Conservation (phyloP, 2,329 filamentous ascomycete genomes). For the Lecanosticta acicola region DNA sequence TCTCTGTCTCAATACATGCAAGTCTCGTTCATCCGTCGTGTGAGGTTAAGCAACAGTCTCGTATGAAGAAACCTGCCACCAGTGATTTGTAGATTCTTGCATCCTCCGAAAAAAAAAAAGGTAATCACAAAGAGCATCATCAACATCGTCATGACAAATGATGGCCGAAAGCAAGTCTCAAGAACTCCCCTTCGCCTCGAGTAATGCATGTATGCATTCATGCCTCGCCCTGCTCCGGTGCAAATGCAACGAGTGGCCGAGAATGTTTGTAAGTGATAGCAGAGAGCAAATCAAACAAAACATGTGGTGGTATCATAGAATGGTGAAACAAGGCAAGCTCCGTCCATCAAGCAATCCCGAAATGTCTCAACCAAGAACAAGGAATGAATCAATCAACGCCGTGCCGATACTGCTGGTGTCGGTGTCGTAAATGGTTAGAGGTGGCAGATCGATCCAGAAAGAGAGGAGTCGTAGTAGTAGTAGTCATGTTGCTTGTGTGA, state of each 20-base stretch:
- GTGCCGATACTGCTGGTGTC: constrained; percentile 1
- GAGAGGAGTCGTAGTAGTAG: neutral
- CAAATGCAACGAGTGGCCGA: constrained; percentile 3
- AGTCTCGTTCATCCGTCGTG: too few relatives aligned
- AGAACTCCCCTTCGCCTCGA: neutral
- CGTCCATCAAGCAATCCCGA: constrained; percentile 6
- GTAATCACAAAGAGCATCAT: constrained; percentile 5
- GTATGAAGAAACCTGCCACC: too few relatives aligned
- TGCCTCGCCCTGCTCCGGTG: constrained; percentile 1
- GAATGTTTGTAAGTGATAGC: neutral
- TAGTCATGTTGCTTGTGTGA: neutral
- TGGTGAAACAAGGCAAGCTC: constrained; percentile 2
- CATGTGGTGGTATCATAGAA: constrained; percentile 23
- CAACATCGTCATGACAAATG: constrained; percentile 14
- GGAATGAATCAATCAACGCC: constrained; percentile 1
- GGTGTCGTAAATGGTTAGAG: neutral
- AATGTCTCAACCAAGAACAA: neutral
- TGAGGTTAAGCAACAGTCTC: too few relatives aligned
- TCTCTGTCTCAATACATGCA: too few relatives aligned
- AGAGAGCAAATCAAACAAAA: constrained; percentile 12
- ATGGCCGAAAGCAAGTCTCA: neutral
- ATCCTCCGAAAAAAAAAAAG: neutral
- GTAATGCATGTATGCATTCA: neutral
- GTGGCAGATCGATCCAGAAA: neutral
- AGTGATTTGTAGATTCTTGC: neutral